Evolutionary conservation across 2,329 filamentous ascomycete genomes (phyloP).

Genomic region (Ascomycota sp.): DNA sequence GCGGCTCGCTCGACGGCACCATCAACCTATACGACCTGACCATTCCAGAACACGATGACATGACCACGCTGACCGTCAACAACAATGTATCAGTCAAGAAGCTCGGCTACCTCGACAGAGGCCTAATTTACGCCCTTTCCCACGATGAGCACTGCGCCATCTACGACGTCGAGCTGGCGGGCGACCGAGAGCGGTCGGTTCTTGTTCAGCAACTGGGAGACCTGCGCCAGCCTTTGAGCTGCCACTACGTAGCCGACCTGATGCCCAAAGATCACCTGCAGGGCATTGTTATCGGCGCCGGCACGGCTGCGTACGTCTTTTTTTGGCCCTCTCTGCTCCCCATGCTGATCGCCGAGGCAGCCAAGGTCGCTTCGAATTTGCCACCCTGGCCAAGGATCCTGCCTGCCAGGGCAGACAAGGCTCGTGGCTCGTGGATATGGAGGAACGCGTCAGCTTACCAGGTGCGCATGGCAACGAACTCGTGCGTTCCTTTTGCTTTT

Average conservation of each 20-base stretch:
- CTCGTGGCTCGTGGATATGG: constrained; percentile 34
- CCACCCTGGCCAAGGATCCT: constrained; percentile 32
- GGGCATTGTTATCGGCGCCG: constrained; percentile 41
- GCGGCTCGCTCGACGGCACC: constrained; percentile 61
- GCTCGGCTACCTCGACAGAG: constrained; percentile 45
- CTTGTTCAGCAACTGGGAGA: too few species aligned
- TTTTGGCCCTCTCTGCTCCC: neutral
- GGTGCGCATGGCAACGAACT: constrained; percentile 45
- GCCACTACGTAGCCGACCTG: constrained; percentile 56
- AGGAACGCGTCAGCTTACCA: constrained; percentile 34
- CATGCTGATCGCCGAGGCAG: constrained; percentile 15
- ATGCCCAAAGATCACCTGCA: constrained; percentile 35
- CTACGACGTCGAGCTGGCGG: constrained; percentile 49
- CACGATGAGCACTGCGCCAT: constrained; percentile 62
- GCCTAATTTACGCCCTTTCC: constrained; percentile 50
- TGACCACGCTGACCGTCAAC: constrained; percentile 59
- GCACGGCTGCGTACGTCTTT: constrained; percentile 15
- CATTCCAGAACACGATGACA: constrained; percentile 55
- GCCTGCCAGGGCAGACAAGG: too few species aligned
- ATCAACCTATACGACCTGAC: constrained; percentile 57
- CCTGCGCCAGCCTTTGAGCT: constrained; percentile 40
- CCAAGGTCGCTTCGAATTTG: constrained; percentile 35
- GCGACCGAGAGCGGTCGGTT: too few species aligned
- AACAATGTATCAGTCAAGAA: constrained; percentile 55
- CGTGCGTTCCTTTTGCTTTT: constrained; percentile 42